Conservation (phyloP, 352 stramenopile genomes). For the Phytophthora pistaciae region DNA sequence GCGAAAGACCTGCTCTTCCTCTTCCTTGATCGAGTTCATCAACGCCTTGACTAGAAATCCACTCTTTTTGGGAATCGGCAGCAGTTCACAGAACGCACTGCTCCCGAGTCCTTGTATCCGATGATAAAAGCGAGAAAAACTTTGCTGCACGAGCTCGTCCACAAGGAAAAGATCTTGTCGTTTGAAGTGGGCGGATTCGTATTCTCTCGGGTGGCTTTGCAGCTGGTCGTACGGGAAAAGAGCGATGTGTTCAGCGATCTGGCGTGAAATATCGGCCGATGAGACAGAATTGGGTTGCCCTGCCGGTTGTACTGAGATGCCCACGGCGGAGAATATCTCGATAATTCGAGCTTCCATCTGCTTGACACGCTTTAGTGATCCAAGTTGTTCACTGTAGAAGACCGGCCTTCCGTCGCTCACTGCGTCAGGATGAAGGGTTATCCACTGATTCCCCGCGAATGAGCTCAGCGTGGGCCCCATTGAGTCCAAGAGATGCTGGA, state of each 20-base stretch:
- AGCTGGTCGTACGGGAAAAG: constrained; percentile 64
- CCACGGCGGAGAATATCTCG: constrained; percentile 51
- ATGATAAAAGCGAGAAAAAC: constrained; percentile 57
- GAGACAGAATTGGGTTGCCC: constrained; percentile 20
- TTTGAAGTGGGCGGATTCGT: constrained; percentile 79
- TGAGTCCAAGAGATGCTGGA: constrained; percentile 31
- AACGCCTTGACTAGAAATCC: constrained; percentile 83
- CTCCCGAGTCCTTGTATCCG: constrained; percentile 74
- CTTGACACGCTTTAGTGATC: constrained; percentile 53
- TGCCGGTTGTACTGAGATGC: constrained; percentile 36
- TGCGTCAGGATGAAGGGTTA: constrained; percentile 16
- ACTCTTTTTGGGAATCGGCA: constrained; percentile 69
- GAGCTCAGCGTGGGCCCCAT: constrained; percentile 37
- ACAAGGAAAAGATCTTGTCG: constrained; percentile 85
- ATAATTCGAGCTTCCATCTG: constrained; percentile 69
- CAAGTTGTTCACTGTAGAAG: constrained; percentile 66
- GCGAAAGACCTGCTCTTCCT: constrained; percentile 57
- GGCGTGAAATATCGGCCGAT: constrained; percentile 56
- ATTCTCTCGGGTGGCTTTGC: constrained; percentile 38
- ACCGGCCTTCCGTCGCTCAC: constrained; percentile 1
- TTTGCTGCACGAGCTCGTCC: constrained; percentile 74
- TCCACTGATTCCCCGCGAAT: constrained; percentile 64
- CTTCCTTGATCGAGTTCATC: constrained; percentile 83
- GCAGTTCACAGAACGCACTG: constrained; percentile 60
- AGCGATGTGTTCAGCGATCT: constrained; percentile 70